Evolutionary conservation across 371 early-diverging fungal species (phyloP), one percentile per base, ranked within the genome.

Genomic region (Apophysomyces elegans): DNA sequence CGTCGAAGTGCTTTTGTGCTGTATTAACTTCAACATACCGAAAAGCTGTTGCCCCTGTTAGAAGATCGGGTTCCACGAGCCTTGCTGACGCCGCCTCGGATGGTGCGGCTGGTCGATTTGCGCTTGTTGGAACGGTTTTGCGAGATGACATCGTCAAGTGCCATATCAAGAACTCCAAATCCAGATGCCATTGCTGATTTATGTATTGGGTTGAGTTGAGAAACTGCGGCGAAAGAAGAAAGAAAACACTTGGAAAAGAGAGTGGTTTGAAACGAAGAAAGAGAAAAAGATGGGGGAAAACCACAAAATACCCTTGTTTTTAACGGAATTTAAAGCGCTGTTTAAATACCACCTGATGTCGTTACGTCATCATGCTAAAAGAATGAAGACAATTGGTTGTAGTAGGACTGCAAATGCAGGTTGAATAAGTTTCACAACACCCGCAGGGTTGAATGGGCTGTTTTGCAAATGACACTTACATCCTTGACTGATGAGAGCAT

Each of bases 101-200:
- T 18, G 38, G 57, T 57, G 35, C 66, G 45, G 57, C 37, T 60
- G 37, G 35, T 56, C n/a, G 38, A 37, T 62, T 59, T 57, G 41
- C 63, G 68, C 61, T 46, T 66, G 58, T 63, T 62, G 35, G 68
- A 14, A 47, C 59, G 45, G 64, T 70, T 78, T 64, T 76, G 75
- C 35, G 75, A 67, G 50, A 82, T 82, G 61, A 82, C 77, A 64
- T 82, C 82, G 64, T 82, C 82, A 76, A 82, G 82, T 58, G 82
- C 79, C 82, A 82, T 82, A 67, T 82, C 82, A 56, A 82, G 79
- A 66, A 75, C 77, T 41, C 74, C 72, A 59, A 66, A 38, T 38
- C 61, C 64, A 39, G 71, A 64, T 26, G 71, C 61, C 71, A 71
- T 71, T 38, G 61, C 32, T 60, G 38, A 50, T 58, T 60, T 54